Conservation (phyloP, 192 early-diverging fungal species). For the Geranomyces michiganensis region DNA sequence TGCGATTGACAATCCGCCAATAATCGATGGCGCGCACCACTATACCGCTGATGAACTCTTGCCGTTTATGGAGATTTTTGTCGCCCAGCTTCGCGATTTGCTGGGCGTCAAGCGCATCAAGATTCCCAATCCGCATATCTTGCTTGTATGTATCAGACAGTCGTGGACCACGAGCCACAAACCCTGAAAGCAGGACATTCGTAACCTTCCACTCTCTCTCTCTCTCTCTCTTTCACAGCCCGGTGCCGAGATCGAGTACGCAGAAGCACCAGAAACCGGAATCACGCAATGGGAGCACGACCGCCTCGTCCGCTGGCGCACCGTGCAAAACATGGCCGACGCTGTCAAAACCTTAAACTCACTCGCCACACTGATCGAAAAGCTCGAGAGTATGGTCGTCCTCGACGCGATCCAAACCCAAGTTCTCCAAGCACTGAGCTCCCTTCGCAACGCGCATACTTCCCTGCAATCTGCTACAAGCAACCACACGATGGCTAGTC, state of each 20-base stretch:
- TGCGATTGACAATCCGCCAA: slow-evolving; percentile 66
- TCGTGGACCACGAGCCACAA: no score
- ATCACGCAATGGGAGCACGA: slow-evolving; percentile 86
- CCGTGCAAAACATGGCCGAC: slow-evolving; percentile 71
- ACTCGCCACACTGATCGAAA: slow-evolving; percentile 72
- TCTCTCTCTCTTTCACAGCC: slow-evolving; percentile 24
- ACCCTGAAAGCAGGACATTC: no score
- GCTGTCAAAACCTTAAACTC: slow-evolving; percentile 80
- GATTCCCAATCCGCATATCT: slow-evolving; percentile 34
- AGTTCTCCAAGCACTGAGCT: slow-evolving; percentile 6
- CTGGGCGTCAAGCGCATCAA: slow-evolving; percentile 71
- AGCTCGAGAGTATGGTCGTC: slow-evolving; percentile 92
- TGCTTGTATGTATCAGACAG: slow-evolving; percentile 26
- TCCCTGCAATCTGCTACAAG: background rate
- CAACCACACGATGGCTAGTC: slow-evolving; percentile 49
- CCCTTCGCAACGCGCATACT: background rate
- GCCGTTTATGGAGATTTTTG: slow-evolving; percentile 75
- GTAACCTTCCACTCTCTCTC: no score
- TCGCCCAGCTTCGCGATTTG: slow-evolving; percentile 80
- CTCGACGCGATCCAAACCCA: slow-evolving; percentile 79
- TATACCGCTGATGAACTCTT: slow-evolving; percentile 62
- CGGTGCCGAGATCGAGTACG: slow-evolving; percentile 40
- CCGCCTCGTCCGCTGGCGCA: slow-evolving; percentile 68
- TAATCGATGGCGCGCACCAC: slow-evolving; percentile 5
- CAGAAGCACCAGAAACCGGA: slow-evolving; percentile 53